A percentile compares a stretch with the other conserved stretches of the same genome.
phyloP scores from a whole-genome alignment of 306 rosid species.

The Castanospermum australe region DNA sequence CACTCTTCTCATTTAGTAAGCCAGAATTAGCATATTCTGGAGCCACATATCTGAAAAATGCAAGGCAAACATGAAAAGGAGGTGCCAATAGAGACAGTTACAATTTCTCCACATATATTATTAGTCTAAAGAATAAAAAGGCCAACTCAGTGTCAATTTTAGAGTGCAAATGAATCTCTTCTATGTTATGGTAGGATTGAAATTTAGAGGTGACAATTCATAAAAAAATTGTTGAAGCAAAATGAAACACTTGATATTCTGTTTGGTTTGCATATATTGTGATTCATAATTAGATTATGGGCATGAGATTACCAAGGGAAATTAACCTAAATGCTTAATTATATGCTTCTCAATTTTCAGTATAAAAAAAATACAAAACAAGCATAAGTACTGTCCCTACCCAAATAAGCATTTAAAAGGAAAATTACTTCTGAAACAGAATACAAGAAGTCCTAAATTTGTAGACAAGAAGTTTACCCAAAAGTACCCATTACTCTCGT shows the following conservation, averaged over 20 bases:
- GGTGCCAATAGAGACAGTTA: neutral
- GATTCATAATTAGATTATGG: neutral
- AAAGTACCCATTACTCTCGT: constrained; percentile 96
- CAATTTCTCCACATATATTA: neutral
- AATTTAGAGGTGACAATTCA: neutral
- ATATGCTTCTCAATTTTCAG: neutral
- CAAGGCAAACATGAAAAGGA: neutral
- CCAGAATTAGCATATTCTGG: constrained; percentile 95
- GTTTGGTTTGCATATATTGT: neutral
- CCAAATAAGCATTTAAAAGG: neutral
- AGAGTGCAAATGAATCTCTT: neutral
- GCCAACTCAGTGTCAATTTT: neutral
- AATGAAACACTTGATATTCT: neutral
- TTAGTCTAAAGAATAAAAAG: neutral
- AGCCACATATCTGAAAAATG: constrained; percentile 71
- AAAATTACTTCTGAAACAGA: neutral
- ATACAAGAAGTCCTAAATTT: neutral
- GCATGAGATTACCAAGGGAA: neutral
- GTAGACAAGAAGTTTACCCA: constrained; percentile 57
- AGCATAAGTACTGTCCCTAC: neutral
- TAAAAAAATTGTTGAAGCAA: neutral
- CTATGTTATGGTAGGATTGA: neutral
- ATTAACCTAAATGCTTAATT: neutral
- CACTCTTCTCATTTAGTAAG: constrained; percentile 83
- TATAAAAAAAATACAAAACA: neutral